These are phyloP conservation scores for Macrotyloma uniflorum DNA, from an alignment of 306 rosid genomes.

Conservation along the genomic window DNA sequence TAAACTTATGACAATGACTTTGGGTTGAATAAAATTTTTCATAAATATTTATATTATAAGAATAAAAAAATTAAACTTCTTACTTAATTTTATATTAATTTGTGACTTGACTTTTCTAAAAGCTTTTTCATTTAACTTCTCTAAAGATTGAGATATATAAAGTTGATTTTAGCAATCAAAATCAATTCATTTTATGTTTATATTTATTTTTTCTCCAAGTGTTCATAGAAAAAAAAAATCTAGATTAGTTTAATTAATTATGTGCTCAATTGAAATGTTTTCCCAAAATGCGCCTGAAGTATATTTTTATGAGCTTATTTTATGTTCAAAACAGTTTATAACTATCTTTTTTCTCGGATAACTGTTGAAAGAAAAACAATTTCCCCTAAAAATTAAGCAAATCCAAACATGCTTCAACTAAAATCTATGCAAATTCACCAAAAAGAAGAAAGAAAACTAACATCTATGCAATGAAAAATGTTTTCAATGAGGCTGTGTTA, in stretches of 20 bases:
- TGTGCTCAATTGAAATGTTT: neutral
- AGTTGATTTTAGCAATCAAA: no score
- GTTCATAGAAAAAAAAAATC: no score
- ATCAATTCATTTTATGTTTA: no score
- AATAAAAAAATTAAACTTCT: no score
- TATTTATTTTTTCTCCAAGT: no score
- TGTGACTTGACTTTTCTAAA: no score
- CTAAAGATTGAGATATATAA: no score
- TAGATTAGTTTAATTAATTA: neutral
- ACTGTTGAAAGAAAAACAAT: neutral
- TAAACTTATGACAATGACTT: no score
- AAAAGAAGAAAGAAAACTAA: neutral
- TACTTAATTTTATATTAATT: no score
- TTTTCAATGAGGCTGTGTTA: conserved; percentile 4
- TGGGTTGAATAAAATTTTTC: no score
- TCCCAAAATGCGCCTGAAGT: neutral
- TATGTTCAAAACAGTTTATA: neutral
- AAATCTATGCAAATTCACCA: neutral
- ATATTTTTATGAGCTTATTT: neutral
- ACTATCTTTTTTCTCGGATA: neutral
- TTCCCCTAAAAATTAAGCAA: neutral
- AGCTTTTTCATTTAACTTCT: no score
- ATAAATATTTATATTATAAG: no score
- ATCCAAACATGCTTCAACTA: neutral
- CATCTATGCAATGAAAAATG: conserved; percentile 22